Conservation (phyloP, 345 rosid genomes). For the Combretum micranthum region DNA sequence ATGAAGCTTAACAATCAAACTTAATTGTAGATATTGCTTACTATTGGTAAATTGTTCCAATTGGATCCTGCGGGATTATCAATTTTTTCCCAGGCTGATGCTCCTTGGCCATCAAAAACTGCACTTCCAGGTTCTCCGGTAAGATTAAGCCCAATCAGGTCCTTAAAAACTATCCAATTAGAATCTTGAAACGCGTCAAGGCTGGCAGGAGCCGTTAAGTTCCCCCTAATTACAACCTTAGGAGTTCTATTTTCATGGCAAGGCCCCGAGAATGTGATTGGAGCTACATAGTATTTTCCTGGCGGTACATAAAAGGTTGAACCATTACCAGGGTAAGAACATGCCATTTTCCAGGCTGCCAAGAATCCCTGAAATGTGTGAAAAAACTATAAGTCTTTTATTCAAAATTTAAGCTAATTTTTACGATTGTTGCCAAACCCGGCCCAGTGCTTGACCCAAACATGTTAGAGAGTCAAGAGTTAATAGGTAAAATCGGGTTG, state of each 20-base stretch:
- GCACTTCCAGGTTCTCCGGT: conserved; percentile 11
- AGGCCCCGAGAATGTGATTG: conserved; percentile 1
- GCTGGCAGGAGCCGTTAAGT: conserved; percentile 22
- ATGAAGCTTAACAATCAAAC: not conserved
- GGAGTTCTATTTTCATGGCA: conserved; percentile 19
- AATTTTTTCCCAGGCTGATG: conserved; percentile 32
- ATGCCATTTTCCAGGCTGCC: conserved; percentile 13
- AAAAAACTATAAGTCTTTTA: not conserved
- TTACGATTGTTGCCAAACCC: too few species aligned
- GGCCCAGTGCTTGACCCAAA: too few species aligned
- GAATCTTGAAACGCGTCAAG: conserved; percentile 12
- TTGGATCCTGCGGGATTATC: conserved; percentile 20
- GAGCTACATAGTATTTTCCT: not conserved
- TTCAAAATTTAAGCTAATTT: not conserved
- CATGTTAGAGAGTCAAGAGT: too few species aligned
- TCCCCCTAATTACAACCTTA: conserved; percentile 24
- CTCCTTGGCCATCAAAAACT: conserved; percentile 36
- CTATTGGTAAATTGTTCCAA: conserved; percentile 25
- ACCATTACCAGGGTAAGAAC: not conserved
- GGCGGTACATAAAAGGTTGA: conserved; percentile 1
- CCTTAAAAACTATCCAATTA: conserved; percentile 29
- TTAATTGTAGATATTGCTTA: conserved; percentile 15
- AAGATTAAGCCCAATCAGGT: conserved; percentile 18
- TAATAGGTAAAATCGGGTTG: too few species aligned
- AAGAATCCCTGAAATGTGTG: conserved; percentile 5